These are phyloP conservation scores for Hippophae gyantsensis DNA, from an alignment of 306 rosid genomes.

Conservation along the genomic window DNA sequence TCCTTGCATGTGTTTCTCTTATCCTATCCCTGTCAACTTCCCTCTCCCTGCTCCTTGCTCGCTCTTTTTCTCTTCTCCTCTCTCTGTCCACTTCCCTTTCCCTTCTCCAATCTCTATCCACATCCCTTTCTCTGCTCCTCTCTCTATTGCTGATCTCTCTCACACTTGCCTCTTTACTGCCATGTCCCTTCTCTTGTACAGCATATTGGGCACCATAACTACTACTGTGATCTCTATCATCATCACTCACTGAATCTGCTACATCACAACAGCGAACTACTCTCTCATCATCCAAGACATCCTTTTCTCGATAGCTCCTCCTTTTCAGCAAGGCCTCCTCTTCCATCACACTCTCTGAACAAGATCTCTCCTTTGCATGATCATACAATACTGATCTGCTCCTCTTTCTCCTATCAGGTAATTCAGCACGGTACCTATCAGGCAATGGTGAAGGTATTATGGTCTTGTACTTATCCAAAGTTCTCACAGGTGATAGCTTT, in stretches of 20 bases:
- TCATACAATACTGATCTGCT: conserved; percentile 59
- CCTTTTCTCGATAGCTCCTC: conserved; percentile 29
- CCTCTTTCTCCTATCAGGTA: conserved; percentile 38
- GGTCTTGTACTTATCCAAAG: conserved; percentile 32
- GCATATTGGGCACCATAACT: conserved; percentile 19
- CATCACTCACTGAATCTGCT: conserved; percentile 33
- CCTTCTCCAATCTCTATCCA: conserved; percentile 15
- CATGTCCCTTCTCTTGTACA: conserved; percentile 9
- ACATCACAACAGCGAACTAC: conserved; percentile 13
- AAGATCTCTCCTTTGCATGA: conserved; percentile 49
- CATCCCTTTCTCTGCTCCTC: conserved; percentile 40
- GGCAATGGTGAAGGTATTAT: conserved; percentile 32
- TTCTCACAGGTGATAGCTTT: conserved; percentile 38
- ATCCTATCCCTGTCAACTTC: conserved; percentile 43
- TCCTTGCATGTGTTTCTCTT: conserved; percentile 25
- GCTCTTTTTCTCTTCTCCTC: conserved; percentile 37
- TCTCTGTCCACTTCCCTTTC: conserved; percentile 31
- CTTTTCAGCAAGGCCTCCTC: conserved; percentile 48
- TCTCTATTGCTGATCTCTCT: conserved; percentile 29
- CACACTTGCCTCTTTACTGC: conserved; percentile 25
- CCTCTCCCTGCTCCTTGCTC: conserved; percentile 43
- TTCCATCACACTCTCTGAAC: conserved; percentile 45
- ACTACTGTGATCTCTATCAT: conserved; percentile 31
- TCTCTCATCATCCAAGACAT: conserved; percentile 35
- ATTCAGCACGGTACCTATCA: conserved; percentile 15